Percentiles rank a stretch among this genome's conserved stretches.
phyloP scores from a whole-genome alignment of 2,329 filamentous ascomycete species.

The Colletotrichum endophyticum region DNA sequence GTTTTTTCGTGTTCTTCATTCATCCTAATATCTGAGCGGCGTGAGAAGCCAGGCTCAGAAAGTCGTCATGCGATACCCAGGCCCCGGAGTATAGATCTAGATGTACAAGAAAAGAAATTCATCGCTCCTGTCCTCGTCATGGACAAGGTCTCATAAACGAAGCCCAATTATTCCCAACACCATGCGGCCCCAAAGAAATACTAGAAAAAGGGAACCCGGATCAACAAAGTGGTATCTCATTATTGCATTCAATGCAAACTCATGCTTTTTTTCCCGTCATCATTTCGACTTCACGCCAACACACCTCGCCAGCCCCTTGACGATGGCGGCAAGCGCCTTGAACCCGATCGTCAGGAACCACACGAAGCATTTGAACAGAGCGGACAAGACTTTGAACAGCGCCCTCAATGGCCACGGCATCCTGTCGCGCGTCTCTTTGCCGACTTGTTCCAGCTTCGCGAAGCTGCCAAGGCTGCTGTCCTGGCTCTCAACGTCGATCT shows the following conservation, averaged over 20 bases:
- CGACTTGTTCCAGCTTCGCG: conserved; percentile 40
- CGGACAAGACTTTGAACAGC: conserved; percentile 55
- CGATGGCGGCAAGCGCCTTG: conserved; percentile 55
- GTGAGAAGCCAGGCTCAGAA: conserved; percentile 20
- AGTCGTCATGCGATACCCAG: conserved; percentile 25
- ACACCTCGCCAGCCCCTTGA: conserved; percentile 57
- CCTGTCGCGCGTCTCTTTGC: conserved; percentile 47
- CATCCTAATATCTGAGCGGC: conserved; percentile 13
- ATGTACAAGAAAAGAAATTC: conserved; percentile 16
- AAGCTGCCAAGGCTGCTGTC: conserved; percentile 52
- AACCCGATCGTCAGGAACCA: conserved; percentile 63
- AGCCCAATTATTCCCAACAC: conserved; percentile 3
- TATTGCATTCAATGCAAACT: not conserved
- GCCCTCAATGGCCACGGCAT: conserved; percentile 54
- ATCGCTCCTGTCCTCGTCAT: conserved; percentile 2
- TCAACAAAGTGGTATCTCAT: conserved; percentile 18
- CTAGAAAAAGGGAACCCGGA: not conserved
- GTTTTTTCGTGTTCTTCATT: conserved; percentile 13
- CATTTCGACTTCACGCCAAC: conserved; percentile 34
- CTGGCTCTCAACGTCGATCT: conserved; percentile 69
- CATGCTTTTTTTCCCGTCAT: not conserved
- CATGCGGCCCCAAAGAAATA: not conserved
- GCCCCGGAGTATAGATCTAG: conserved; percentile 19
- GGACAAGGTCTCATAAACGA: conserved; percentile 3
- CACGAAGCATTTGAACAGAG: conserved; percentile 61